Evolutionary conservation across 1,139 yeast genomes (phyloP), one percentile per base, ranked within the genome.

Genomic region (Saccharomyces pastorianus): DNA sequence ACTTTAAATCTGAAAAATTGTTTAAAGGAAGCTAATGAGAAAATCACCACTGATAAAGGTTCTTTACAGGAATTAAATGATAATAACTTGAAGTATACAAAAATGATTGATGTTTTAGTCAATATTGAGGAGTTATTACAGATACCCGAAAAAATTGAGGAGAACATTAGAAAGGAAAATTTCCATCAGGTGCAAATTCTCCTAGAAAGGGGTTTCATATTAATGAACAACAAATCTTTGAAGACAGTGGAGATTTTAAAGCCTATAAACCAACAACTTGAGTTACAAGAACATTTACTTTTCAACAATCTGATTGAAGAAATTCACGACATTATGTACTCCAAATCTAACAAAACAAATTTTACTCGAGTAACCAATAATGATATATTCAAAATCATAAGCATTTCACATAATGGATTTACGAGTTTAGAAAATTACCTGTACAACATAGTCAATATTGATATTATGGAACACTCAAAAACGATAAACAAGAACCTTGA

Each of bases 291-390:
- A 47, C 83, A 76, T 64, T 77, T 78, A 52, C 70, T 91, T 49
- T 85, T 86, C 63, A 89, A 85, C 55, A 82, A 82, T 64, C 74
- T 90, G 28, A 74, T 88, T 23, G 96, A 88, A 59, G 96, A 90
- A 65, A 73, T 90, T 47, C 85, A 83, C 58, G 80, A 78, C 55
- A 87, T 88, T 56, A 74, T 90, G 20, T 91, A 88, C 65, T 74
- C 88, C 54, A 86, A 84, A 61, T 57, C 63, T n/a, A 58, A 59
- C 6, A 48, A 53, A 23, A 25, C 46, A 6, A 31, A 50, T 17
- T 49, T 58, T 11, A 38, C 44, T 20, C 23, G 20, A 38, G 46
- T 52, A 17, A 31, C 59, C 5, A 57, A 58, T 44, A 55, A 56
- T 32, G 57, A 59, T 49, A 57, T 65, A 8, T 46, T 63, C 20